phyloP scores from a whole-genome alignment of 805 yeast species.

The Zygoascus bituminiphila region DNA sequence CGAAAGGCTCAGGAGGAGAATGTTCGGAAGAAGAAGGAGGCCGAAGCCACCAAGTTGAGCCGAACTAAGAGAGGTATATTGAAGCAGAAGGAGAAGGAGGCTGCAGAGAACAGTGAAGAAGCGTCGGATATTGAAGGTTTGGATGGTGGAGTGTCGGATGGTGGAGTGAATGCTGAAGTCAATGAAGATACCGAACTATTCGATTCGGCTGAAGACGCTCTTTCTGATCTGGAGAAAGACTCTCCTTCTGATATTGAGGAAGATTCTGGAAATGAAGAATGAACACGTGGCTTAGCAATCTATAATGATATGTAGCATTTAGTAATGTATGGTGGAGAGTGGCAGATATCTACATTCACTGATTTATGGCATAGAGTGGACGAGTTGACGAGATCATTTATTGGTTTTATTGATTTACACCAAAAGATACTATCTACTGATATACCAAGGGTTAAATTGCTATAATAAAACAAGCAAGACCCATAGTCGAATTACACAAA shows the following conservation, averaged over 20 bases:
- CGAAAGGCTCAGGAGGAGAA: constrained; percentile 72
- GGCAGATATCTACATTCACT: too few species aligned
- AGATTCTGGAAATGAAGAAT: too few species aligned
- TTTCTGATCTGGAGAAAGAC: not conserved
- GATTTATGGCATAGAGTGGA: too few species aligned
- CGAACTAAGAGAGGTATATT: constrained; percentile 51
- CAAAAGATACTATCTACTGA: too few species aligned
- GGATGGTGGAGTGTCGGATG: constrained; percentile 25
- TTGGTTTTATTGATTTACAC: too few species aligned
- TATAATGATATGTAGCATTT: too few species aligned
- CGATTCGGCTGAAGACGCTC: not conserved
- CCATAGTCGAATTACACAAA: too few species aligned
- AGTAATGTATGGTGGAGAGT: too few species aligned
- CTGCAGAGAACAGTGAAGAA: constrained; percentile 18
- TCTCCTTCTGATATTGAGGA: too few species aligned
- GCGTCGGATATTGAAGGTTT: constrained; percentile 23
- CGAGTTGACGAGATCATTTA: too few species aligned
- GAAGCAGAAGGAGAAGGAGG: constrained; percentile 22
- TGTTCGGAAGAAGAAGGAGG: constrained; percentile 62
- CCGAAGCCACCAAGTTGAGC: constrained; percentile 62
- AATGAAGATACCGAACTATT: constrained; percentile 25
- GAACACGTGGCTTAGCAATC: not conserved
- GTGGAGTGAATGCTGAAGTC: constrained; percentile 31
- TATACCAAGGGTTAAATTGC: too few species aligned
- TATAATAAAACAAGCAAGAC: too few species aligned